Evolutionary conservation across 805 yeast genomes (phyloP).

Genomic region (Ogataea degrootiae): DNA sequence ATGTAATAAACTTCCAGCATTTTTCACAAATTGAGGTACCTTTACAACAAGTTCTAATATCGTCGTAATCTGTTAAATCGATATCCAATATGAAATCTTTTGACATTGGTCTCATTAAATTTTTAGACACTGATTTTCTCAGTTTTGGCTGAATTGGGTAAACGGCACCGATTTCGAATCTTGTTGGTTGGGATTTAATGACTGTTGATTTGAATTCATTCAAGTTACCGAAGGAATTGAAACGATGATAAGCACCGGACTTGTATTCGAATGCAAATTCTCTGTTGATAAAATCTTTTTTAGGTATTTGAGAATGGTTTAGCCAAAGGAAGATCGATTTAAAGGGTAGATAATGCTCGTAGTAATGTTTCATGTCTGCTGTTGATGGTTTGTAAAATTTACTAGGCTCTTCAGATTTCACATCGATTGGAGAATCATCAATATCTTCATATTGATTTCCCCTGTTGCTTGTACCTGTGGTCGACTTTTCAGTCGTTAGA

Average conservation of each 20-base stretch:
- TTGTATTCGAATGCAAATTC: slow-evolving; percentile 91
- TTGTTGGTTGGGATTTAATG: slow-evolving; percentile 67
- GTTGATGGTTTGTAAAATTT: slow-evolving; percentile 33
- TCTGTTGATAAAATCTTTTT: slow-evolving; percentile 75
- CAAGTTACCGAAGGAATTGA: slow-evolving; percentile 62
- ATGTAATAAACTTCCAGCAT: slow-evolving; percentile 90
- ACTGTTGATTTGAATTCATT: slow-evolving; percentile 80
- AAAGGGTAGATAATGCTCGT: slow-evolving; percentile 70
- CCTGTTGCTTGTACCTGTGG: neutral
- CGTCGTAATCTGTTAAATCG: slow-evolving; percentile 96
- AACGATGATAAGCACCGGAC: slow-evolving; percentile 86
- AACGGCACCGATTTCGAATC: slow-evolving; percentile 94
- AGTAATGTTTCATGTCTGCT: slow-evolving; percentile 69
- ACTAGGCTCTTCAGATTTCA: neutral
- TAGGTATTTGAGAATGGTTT: slow-evolving; percentile 75
- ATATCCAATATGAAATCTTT: slow-evolving; percentile 95
- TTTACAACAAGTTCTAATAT: slow-evolving; percentile 86
- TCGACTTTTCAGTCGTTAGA: neutral
- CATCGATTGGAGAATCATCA: neutral
- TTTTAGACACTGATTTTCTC: slow-evolving; percentile 69
- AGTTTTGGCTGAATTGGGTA: slow-evolving; percentile 85
- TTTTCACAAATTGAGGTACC: slow-evolving; percentile 79
- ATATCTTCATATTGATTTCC: slow-evolving; percentile 4
- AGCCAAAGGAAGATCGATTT: slow-evolving; percentile 81
- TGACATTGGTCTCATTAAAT: slow-evolving; percentile 70